These are phyloP conservation scores for Amorphotheca resinae DNA, from an alignment of 495 filamentous ascomycete species.

Conservation along the genomic window DNA sequence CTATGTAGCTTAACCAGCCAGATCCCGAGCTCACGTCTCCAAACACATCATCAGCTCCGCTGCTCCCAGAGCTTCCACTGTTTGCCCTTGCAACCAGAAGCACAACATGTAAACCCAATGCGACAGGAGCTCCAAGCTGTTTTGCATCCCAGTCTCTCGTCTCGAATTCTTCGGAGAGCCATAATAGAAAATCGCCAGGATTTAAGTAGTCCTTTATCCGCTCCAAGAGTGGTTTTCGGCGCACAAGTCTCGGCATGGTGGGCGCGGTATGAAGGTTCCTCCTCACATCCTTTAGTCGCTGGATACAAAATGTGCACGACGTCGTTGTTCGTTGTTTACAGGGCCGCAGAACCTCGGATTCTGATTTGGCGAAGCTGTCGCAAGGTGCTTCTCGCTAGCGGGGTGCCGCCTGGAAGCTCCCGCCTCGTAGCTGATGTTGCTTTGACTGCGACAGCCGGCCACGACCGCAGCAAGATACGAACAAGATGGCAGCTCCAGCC, in stretches of 20 bases:
- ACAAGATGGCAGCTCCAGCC: conserved; percentile 40
- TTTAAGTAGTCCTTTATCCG: conserved; percentile 70
- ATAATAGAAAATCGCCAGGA: conserved; percentile 77
- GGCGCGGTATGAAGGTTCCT: not conserved
- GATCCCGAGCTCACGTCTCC: conserved; percentile 43
- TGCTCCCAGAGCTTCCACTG: conserved; percentile 31
- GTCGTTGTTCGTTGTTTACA: conserved; percentile 11
- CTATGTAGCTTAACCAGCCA: conserved; percentile 65
- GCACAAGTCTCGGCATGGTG: conserved; percentile 68
- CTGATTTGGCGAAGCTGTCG: not conserved
- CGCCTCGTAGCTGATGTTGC: not conserved
- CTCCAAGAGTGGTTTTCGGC: conserved; percentile 60
- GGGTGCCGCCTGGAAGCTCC: conserved; percentile 4
- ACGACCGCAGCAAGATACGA: not conserved
- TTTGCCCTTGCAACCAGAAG: conserved; percentile 81
- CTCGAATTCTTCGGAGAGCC: conserved; percentile 81
- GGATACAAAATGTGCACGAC: not conserved
- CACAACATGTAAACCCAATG: conserved; percentile 58
- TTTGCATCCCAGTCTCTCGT: conserved; percentile 81
- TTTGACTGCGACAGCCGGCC: not conserved
- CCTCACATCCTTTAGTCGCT: conserved; percentile 11
- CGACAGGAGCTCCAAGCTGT: conserved; percentile 59
- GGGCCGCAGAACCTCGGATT: not conserved
- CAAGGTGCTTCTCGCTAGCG: not conserved
- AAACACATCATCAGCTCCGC: conserved; percentile 67